A percentile compares a stretch with the other conserved stretches of the same genome.
Conservation (phyloP, 768 basidiomycete genomes). For the Podaxis sp. region DNA sequence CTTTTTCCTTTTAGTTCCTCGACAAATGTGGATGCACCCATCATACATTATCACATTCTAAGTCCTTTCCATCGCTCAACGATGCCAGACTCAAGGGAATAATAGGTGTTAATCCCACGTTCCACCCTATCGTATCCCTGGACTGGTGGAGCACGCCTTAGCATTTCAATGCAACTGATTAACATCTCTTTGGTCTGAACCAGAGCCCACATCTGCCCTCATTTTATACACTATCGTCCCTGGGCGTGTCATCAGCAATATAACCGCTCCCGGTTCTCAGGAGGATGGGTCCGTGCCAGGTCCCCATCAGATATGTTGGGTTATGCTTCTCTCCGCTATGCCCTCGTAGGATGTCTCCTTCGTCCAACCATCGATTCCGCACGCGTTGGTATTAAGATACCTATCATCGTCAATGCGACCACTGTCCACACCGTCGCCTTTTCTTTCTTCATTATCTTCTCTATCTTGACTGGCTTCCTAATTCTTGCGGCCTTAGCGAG, state of each 20-base stretch:
- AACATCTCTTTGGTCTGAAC: not conserved
- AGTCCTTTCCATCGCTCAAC: too few species aligned
- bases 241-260: constrained; percentile 50
- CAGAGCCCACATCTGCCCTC: not conserved
- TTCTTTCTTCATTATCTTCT: constrained; percentile 2
- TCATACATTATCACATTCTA: too few species aligned
- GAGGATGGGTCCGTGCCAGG: not conserved
- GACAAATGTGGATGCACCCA: too few species aligned
- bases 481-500: not conserved
- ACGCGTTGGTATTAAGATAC: not conserved
- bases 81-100: too few species aligned
- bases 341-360: not conserved
- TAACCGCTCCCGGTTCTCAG: not conserved
- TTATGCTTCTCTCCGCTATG: not conserved
- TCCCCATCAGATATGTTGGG: not conserved
- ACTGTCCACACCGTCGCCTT: not conserved
- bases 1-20: too few species aligned
- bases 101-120: not conserved
- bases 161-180: not conserved
- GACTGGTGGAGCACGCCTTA: not conserved
- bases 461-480: not conserved
- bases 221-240: constrained; percentile 17
- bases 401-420: not conserved
- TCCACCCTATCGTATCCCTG: not conserved
- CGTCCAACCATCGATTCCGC: not conserved